Conservation (phyloP, 73 alveolate species). For the Paramecium sonneborni region DNA sequence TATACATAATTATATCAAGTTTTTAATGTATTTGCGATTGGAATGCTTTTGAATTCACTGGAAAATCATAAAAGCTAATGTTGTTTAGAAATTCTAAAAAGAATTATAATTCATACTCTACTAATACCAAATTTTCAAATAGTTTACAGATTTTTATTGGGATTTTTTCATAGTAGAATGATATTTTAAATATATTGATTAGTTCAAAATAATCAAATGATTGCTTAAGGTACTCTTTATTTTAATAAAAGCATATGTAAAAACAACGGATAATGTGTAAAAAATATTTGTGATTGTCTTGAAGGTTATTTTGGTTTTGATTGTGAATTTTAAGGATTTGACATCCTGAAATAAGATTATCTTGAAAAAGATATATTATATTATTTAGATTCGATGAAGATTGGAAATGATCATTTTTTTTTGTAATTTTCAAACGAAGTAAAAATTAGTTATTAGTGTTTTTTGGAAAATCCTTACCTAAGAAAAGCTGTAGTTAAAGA, state of each 20-base stretch:
- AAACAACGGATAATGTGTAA: not conserved
- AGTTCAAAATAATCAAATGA: not conserved
- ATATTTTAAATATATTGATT: not conserved
- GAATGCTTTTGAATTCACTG: not conserved
- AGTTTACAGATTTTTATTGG: not conserved
- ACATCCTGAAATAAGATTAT: not conserved
- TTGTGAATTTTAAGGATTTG: not conserved
- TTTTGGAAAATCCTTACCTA: not conserved
- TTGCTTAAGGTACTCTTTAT: not conserved
- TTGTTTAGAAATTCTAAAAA: not conserved
- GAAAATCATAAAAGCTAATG: not conserved
- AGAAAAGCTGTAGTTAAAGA: not conserved
- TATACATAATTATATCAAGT: not conserved
- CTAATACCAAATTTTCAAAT: not conserved
- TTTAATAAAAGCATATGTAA: not conserved
- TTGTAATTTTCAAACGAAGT: not conserved
- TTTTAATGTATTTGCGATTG: conserved; percentile 5
- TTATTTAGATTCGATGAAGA: not conserved
- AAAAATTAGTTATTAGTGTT: not conserved
- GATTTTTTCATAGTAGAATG: not conserved
- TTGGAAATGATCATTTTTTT: not conserved
- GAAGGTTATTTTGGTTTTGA: not conserved
- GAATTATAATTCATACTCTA: not conserved
- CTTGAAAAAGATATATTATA: not conserved
- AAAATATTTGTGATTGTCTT: not conserved